Percentiles rank a stretch among this genome's conserved stretches.
phyloP scores from a whole-genome alignment of 805 yeast genomes.

The Barnettozyma botsteinii region DNA sequence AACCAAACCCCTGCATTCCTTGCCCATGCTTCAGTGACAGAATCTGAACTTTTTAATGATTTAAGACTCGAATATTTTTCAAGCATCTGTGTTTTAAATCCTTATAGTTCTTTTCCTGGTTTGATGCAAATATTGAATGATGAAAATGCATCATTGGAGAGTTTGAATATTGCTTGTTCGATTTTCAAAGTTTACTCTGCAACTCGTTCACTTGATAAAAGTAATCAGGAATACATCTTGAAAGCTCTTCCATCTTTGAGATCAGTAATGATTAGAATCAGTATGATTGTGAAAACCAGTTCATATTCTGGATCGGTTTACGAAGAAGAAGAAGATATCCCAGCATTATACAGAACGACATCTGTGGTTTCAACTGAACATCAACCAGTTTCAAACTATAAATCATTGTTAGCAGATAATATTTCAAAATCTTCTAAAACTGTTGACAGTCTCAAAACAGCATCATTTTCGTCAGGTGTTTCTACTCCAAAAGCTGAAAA shows the following conservation, averaged over 20 bases:
- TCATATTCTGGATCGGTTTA: constrained; percentile 13
- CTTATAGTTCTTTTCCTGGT: constrained; percentile 17
- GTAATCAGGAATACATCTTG: constrained; percentile 23
- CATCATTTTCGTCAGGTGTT: constrained; percentile 19
- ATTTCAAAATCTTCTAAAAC: constrained; percentile 1
- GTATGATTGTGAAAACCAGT: constrained; percentile 16
- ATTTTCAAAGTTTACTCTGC: constrained; percentile 31
- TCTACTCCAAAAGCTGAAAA: constrained; percentile 22
- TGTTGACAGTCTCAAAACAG: constrained; percentile 13
- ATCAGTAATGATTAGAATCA: constrained; percentile 21
- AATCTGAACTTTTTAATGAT: constrained; percentile 22
- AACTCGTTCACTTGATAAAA: constrained; percentile 24
- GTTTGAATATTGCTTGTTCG: constrained; percentile 32
- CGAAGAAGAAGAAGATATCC: constrained; percentile 19
- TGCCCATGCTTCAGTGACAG: constrained; percentile 13
- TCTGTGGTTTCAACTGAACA: constrained; percentile 19
- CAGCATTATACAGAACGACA: constrained; percentile 13
- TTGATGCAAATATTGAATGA: constrained; percentile 24
- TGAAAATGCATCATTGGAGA: constrained; percentile 27
- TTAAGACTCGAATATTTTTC: constrained; percentile 28
- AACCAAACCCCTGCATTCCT: constrained; percentile 15
- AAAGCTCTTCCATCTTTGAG: constrained; percentile 29
- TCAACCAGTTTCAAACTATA: constrained; percentile 3
- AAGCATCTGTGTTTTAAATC: constrained; percentile 19
- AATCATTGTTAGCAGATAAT: constrained; percentile 7